Evolutionary conservation across 306 rosid species (phyloP).

Genomic region (Quercus engelmannii): DNA sequence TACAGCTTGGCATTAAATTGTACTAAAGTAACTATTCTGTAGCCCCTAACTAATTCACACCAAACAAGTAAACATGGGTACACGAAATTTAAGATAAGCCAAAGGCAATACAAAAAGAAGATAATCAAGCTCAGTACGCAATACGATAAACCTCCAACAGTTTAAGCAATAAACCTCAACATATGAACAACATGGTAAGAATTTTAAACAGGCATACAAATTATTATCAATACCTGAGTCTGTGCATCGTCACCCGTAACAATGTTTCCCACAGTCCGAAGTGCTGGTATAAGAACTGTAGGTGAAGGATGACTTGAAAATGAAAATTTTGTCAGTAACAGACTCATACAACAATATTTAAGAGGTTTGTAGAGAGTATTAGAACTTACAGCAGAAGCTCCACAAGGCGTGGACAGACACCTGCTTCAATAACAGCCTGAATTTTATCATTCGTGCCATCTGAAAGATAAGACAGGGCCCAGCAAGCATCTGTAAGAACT

Average conservation of each 20-base stretch:
- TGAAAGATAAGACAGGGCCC: conserved; percentile 71
- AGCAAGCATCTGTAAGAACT: conserved; percentile 57
- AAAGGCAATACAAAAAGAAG: background rate
- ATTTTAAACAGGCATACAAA: background rate
- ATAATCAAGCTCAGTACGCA: background rate
- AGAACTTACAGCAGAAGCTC: conserved; percentile 55
- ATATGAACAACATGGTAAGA: background rate
- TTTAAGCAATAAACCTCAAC: background rate
- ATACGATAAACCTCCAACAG: background rate
- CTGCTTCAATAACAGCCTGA: conserved; percentile 62
- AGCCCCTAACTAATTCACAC: background rate
- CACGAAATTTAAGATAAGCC: background rate
- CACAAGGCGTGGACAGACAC: conserved; percentile 54
- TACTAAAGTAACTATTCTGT: background rate
- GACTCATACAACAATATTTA: background rate
- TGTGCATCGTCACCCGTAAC: conserved; percentile 65
- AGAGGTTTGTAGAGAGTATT: background rate
- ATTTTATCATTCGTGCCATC: conserved; percentile 54
- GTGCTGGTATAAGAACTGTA: conserved; percentile 58
- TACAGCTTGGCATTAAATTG: background rate
- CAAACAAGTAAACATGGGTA: background rate
- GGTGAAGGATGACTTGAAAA: conserved; percentile 54
- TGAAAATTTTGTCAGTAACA: conserved; percentile 9
- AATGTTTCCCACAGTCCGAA: conserved; percentile 62
- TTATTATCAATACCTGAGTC: conserved; percentile 47